These are phyloP conservation scores for Lepidium africanum DNA, from an alignment of 345 rosid genomes.

Conservation along the genomic window DNA sequence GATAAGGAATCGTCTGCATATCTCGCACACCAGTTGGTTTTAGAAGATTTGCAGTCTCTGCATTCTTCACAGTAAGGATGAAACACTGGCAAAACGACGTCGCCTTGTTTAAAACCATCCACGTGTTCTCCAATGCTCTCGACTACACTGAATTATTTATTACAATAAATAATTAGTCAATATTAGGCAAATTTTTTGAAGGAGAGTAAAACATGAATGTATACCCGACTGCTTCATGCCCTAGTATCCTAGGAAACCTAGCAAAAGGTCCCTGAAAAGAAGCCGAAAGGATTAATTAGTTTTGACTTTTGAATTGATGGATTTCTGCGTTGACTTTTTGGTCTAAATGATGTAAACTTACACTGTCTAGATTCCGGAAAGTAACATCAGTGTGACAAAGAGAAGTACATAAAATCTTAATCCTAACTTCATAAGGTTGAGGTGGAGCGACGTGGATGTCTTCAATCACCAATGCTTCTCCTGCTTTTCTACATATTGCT, in stretches of 20 bases:
- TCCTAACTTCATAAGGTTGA: constrained; percentile 56
- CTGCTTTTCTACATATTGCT: constrained; percentile 48
- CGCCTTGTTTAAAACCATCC: constrained; percentile 49
- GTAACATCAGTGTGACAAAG: constrained; percentile 57
- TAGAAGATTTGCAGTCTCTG: constrained; percentile 44
- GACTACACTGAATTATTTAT: constrained; percentile 35
- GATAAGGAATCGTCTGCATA: not conserved
- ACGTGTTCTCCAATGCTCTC: constrained; percentile 71
- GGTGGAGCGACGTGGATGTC: constrained; percentile 73
- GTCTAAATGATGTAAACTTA: constrained; percentile 19
- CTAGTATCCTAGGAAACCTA: constrained; percentile 52
- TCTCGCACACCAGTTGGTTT: constrained; percentile 43
- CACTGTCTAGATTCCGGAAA: constrained; percentile 39
- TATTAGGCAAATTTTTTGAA: not conserved
- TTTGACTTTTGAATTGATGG: not conserved
- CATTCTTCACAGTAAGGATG: constrained; percentile 47
- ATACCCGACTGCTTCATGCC: constrained; percentile 79
- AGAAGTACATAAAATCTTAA: constrained; percentile 65
- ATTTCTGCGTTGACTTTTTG: not conserved
- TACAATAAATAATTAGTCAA: not conserved
- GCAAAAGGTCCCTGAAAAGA: constrained; percentile 37
- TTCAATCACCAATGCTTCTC: constrained; percentile 46
- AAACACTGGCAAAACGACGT: constrained; percentile 53
- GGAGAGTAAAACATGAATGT: not conserved
- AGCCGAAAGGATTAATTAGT: not conserved